These are phyloP conservation scores for Pseudohalonectria lignicola DNA, from an alignment of 2,329 filamentous ascomycete genomes.

Conservation along the genomic window DNA sequence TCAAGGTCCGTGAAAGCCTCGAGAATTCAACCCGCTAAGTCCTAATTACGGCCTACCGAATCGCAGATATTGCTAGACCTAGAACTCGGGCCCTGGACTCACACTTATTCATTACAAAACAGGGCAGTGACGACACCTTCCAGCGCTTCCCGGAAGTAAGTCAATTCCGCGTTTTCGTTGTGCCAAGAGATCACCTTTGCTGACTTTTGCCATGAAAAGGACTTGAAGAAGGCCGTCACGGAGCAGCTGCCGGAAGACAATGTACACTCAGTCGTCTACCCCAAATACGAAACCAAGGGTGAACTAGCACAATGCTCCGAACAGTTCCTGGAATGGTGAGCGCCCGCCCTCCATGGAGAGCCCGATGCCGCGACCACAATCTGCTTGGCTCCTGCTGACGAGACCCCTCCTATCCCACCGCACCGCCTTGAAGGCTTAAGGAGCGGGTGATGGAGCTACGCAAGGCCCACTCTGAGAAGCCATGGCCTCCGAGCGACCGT, in stretches of 20 bases:
- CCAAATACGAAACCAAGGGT: slow-evolving; percentile 62
- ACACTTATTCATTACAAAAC: not conserved
- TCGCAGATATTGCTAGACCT: slow-evolving; percentile 6
- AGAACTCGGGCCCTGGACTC: not conserved
- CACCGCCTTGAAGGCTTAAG: no score
- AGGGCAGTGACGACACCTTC: slow-evolving; percentile 63
- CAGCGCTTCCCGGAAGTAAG: slow-evolving; percentile 46
- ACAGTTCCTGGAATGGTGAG: slow-evolving; percentile 35
- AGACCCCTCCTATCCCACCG: no score
- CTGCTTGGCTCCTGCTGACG: no score
- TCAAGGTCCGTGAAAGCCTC: slow-evolving; percentile 45
- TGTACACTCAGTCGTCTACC: slow-evolving; percentile 54
- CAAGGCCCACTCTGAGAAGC: slow-evolving; percentile 58
- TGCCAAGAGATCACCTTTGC: no score
- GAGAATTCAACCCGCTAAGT: no score
- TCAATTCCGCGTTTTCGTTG: no score
- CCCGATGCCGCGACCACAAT: no score
- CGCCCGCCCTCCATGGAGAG: no score
- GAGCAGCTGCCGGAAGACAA: slow-evolving; percentile 48
- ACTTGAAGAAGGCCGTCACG: slow-evolving; percentile 47
- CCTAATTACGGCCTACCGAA: no score
- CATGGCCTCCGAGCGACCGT: slow-evolving; percentile 71
- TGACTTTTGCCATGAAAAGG: slow-evolving; percentile 14
- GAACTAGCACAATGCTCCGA: slow-evolving; percentile 43
- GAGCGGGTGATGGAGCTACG: slow-evolving; percentile 68